Conservation (phyloP, 2,329 filamentous ascomycete genomes). For the Trichothecium roseum region DNA sequence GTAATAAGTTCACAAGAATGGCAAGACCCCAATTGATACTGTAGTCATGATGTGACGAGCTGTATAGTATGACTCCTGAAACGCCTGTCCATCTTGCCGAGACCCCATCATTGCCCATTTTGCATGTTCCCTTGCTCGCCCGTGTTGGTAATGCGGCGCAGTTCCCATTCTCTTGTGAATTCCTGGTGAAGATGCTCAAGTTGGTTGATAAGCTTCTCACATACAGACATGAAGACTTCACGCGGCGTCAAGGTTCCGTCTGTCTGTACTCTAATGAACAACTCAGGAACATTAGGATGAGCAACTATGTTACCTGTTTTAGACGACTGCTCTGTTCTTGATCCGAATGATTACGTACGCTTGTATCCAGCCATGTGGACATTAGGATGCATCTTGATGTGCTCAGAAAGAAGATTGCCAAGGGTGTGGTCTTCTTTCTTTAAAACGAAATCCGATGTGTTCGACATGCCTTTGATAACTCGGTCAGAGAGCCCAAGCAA, state of each 20-base stretch:
- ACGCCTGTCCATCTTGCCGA: background rate
- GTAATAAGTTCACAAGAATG: no score
- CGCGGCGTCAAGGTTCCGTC: slow-evolving; percentile 83
- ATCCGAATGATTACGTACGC: slow-evolving; percentile 34
- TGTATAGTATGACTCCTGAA: background rate
- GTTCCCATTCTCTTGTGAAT: slow-evolving; percentile 86
- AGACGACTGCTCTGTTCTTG: slow-evolving; percentile 3
- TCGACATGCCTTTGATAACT: slow-evolving; percentile 58
- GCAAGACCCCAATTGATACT: background rate
- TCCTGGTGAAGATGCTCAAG: slow-evolving; percentile 72
- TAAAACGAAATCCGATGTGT: slow-evolving; percentile 89
- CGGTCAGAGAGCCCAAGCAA: background rate
- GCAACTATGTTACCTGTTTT: slow-evolving; percentile 24
- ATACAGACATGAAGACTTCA: slow-evolving; percentile 72
- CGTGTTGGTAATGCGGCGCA: slow-evolving; percentile 72
- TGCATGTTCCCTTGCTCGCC: slow-evolving; percentile 43
- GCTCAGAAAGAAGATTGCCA: slow-evolving; percentile 77
- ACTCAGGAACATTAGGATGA: slow-evolving; percentile 51
- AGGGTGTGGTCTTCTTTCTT: slow-evolving; percentile 97
- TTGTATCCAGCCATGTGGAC: slow-evolving; percentile 92
- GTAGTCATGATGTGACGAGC: no score
- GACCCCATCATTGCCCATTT: slow-evolving; percentile 18
- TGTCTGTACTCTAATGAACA: slow-evolving; percentile 76
- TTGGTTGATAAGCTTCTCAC: slow-evolving; percentile 72
- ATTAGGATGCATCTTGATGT: slow-evolving; percentile 74